These are phyloP conservation scores for Pouteria glomerata DNA, from an alignment of 148 eudicot genomes.

Conservation along the genomic window DNA sequence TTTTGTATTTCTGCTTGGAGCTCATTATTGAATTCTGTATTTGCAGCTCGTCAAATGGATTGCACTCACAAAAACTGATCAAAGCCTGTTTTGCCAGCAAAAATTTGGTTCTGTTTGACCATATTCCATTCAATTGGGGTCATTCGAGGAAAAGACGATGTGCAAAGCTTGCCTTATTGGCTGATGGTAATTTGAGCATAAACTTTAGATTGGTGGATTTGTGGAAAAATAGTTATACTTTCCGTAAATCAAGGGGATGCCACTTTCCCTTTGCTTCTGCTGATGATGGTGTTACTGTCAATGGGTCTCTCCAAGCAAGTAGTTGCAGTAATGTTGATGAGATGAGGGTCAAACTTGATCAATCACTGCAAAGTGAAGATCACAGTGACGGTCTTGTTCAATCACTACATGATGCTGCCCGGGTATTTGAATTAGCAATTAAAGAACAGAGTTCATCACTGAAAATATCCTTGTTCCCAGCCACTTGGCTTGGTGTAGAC, in stretches of 20 bases:
- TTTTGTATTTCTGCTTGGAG: conserved; percentile 3
- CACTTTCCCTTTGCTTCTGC: conserved; percentile 51
- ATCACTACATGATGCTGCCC: conserved; percentile 81
- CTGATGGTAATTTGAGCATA: conserved; percentile 27
- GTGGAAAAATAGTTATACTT: conserved; percentile 26
- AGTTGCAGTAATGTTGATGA: conserved; percentile 57
- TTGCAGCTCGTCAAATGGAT: conserved; percentile 66
- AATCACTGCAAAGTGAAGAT: conserved; percentile 64
- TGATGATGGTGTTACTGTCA: conserved; percentile 80
- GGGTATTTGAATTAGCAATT: conserved; percentile 84
- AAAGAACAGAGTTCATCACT: conserved; percentile 49
- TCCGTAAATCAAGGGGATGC: conserved; percentile 32
- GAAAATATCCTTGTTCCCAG: conserved; percentile 79
- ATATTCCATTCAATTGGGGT: conserved; percentile 23
- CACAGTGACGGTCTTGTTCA: conserved; percentile 76
- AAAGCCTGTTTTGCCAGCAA: conserved; percentile 29
- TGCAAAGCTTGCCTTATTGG: conserved; percentile 37
- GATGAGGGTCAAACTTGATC: conserved; percentile 59
- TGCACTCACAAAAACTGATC: conserved; percentile 37
- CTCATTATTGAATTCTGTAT: conserved; percentile 15
- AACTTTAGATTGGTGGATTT: conserved; percentile 31
- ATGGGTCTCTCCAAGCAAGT: conserved; percentile 61
- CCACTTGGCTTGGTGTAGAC: conserved; percentile 88
- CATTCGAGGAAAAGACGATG: conserved; percentile 39
- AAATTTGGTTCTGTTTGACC: conserved; percentile 36